These are phyloP conservation scores for Stagonosporopsis chrysanthemi DNA, from an alignment of 2,329 filamentous ascomycete species.

Conservation along the genomic window DNA sequence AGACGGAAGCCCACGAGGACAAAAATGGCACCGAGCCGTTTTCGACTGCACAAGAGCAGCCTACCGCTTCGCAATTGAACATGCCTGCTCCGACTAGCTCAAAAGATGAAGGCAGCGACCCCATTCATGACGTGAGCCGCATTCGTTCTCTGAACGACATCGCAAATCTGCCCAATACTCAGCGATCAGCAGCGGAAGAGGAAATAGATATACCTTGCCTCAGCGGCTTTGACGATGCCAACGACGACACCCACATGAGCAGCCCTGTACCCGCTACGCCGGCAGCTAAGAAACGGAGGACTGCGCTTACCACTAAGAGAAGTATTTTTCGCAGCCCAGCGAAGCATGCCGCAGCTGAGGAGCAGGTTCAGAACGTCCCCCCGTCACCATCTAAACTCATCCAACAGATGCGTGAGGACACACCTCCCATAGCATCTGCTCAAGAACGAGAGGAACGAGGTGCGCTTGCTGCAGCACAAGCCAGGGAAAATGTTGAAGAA, in stretches of 20 bases:
- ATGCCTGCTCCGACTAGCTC: constrained; percentile 20
- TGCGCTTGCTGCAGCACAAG: constrained; percentile 38
- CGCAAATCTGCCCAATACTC: constrained; percentile 45
- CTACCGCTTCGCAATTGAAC: constrained; percentile 36
- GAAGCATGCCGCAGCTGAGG: constrained; percentile 19
- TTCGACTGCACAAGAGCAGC: constrained; percentile 51
- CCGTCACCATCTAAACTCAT: constrained; percentile 26
- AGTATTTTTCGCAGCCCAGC: constrained; percentile 28
- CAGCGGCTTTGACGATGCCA: constrained; percentile 42
- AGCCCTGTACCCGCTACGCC: constrained; percentile 34
- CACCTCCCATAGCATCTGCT: constrained; percentile 29
- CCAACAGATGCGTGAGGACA: constrained; percentile 31
- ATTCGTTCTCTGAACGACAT: constrained; percentile 48
- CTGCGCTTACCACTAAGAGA: constrained; percentile 33
- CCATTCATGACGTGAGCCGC: constrained; percentile 15
- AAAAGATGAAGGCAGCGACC: constrained; percentile 27
- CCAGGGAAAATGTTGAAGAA: constrained; percentile 26
- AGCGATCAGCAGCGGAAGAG: constrained; percentile 41
- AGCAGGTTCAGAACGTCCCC: constrained; percentile 20
- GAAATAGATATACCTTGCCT: constrained; percentile 44
- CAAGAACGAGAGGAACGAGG: constrained; percentile 47
- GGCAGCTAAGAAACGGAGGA: constrained; percentile 43
- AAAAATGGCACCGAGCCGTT: constrained; percentile 35
- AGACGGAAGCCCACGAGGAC: constrained; percentile 7
- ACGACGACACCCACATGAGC: constrained; percentile 42